phyloP scores from a whole-genome alignment of 345 rosid species.

The Hibiscus mutabilis region DNA sequence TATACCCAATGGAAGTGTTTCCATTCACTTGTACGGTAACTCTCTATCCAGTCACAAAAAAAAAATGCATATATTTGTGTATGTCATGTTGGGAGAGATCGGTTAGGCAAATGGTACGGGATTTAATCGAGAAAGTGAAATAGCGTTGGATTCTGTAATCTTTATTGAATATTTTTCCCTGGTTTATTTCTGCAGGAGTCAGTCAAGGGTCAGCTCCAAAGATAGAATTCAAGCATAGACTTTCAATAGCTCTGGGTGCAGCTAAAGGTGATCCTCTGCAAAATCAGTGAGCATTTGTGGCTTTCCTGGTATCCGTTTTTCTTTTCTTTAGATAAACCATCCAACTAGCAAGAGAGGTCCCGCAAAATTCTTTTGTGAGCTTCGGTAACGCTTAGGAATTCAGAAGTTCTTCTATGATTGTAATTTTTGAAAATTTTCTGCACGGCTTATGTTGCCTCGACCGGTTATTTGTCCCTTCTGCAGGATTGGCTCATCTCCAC shows the following conservation, averaged over 20 bases:
- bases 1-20: constrained; percentile 93
- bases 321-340: constrained; percentile 30
- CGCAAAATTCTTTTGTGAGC: constrained; percentile 20
- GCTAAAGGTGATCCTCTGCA: constrained; percentile 94
- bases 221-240: constrained; percentile 92
- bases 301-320: constrained; percentile 60
- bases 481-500: constrained; percentile 94
- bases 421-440: constrained; percentile 17
- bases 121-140: not conserved
- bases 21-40: constrained; percentile 96
- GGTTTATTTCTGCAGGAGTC: constrained; percentile 38
- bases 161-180: constrained; percentile 2
- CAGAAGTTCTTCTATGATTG: not conserved
- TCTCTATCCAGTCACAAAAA: constrained; percentile 37
- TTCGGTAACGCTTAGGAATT: constrained; percentile 13
- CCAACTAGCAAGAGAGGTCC: constrained; percentile 8
- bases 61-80: not conserved
- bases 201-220: constrained; percentile 60
- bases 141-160: not conserved
- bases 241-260: constrained; percentile 81
- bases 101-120: not conserved
- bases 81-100: not conserved
- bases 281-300: constrained; percentile 76
- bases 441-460: constrained; percentile 18
- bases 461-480: constrained; percentile 9